Percentiles rank a stretch among this genome's conserved stretches.
Evolutionary conservation across 495 filamentous ascomycete genomes (phyloP).

Genomic region (Penicillium bialowiezense): DNA sequence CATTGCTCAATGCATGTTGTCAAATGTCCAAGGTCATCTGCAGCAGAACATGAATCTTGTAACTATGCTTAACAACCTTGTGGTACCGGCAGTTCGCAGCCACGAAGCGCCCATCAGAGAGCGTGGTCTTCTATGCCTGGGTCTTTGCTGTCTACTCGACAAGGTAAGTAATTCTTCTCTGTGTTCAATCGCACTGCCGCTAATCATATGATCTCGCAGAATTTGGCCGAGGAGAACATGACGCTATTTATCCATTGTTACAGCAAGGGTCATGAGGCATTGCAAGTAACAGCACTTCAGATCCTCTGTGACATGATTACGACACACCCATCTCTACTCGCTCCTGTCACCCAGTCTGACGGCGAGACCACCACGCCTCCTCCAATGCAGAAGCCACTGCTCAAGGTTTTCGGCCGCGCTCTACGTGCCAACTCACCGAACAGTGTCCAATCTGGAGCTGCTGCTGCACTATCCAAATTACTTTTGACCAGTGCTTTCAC

Average conservation of each 20-base stretch:
- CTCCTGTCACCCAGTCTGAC: constrained; percentile 37
- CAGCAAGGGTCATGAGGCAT: constrained; percentile 81
- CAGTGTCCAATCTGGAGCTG: constrained; percentile 78
- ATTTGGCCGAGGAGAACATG: constrained; percentile 88
- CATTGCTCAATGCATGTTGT: constrained; percentile 95
- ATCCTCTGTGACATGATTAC: constrained; percentile 93
- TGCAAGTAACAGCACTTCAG: constrained; percentile 86
- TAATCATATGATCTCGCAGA: constrained; percentile 36
- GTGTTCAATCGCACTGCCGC: not conserved
- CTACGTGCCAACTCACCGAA: constrained; percentile 66
- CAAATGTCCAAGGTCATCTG: constrained; percentile 80
- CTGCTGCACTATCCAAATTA: constrained; percentile 78
- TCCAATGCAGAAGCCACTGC: constrained; percentile 55
- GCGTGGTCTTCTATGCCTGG: constrained; percentile 82
- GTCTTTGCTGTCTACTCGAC: constrained; percentile 87
- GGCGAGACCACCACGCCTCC: constrained; percentile 40
- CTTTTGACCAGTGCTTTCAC: constrained; percentile 62
- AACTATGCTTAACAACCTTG: constrained; percentile 92
- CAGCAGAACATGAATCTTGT: constrained; percentile 85
- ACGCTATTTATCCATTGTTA: constrained; percentile 95
- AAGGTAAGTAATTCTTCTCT: constrained; percentile 47
- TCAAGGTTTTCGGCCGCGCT: constrained; percentile 75
- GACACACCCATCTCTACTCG: constrained; percentile 76
- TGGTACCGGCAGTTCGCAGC: constrained; percentile 89
- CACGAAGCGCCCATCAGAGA: constrained; percentile 93